Evolutionary conservation across 2,329 filamentous ascomycete species (phyloP), one percentile per base, ranked within the genome.

Genomic region (Penicillium sp.): DNA sequence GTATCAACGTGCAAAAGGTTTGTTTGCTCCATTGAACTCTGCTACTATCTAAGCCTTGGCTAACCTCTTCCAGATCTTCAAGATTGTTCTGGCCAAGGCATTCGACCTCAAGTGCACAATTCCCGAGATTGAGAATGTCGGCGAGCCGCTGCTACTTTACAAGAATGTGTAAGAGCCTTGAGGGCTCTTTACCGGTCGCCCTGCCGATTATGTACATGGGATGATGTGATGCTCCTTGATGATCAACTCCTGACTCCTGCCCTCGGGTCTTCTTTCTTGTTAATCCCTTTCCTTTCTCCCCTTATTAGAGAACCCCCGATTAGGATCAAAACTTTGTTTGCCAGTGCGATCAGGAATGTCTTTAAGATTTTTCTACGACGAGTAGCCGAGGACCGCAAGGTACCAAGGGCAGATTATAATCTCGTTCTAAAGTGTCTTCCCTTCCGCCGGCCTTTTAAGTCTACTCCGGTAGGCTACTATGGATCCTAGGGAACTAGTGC

Each of bases 1-100:
- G 93, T 79, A 99, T 99, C 84, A 99, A 99, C 73, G 95, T 99
- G 66, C 95, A 99, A 81, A 99, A 98, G 90, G 94, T 96, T 76
- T 53, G 78, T 53, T 55, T 40, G 4, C 45, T 30, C 22, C n/a
- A 1, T 30, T 26, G 22, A 9, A 58, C 42, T 67, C 55, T 15
- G 53, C 38, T 61, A 54, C 40, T 61, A 54, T 60, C 53, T 13
- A 9, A 26, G 24, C 35, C 3, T 35, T 40, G 12, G 26, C 47
- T 28, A 51, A 49, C 75, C 61, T 17, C 19, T 17, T 10, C 22
- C 72, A 98, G 94, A 99, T 99, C 75, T 99, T 99, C 87, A 99
- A 99, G 80, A 99, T 99, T 72, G 95, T 99, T 61, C 86, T 99
- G 26, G 97, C 94, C 67, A 99, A 99, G 81, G 95, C 95, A 1